A percentile compares a stretch with the other conserved stretches of the same genome.
phyloP scores from a whole-genome alignment of 169 alveolate genomes.

The Theileria equi region DNA sequence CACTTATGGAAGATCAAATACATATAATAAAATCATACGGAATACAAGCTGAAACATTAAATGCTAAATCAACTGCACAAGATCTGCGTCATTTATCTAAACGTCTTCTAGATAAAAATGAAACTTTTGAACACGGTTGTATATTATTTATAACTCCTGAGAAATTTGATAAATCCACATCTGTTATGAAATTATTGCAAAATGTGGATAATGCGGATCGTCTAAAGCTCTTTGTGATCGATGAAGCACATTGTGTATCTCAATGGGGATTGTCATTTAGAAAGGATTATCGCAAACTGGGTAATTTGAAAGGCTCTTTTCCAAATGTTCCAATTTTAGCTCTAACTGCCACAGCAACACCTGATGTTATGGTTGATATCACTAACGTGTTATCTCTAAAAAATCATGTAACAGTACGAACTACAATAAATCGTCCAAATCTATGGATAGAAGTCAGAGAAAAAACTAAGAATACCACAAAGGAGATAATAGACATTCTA shows the following conservation, averaged over 20 bases:
- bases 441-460: conserved; percentile 82
- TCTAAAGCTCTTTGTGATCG: conserved; percentile 81
- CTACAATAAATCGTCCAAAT: conserved; percentile 75
- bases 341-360: conserved; percentile 97
- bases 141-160: conserved; percentile 82
- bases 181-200: conserved; percentile 56
- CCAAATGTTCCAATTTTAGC: conserved; percentile 93
- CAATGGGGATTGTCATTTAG: conserved; percentile 90
- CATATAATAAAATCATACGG: conserved; percentile 80
- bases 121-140: conserved; percentile 53
- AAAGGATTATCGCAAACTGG: conserved; percentile 85
- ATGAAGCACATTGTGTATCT: conserved; percentile 89
- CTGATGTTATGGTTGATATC: conserved; percentile 90
- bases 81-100: conserved; percentile 45
- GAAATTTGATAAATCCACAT: conserved; percentile 71
- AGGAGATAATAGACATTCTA: conserved; percentile 64
- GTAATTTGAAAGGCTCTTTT: conserved; percentile 77
- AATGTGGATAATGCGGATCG: conserved; percentile 67
- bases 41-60: conserved; percentile 70
- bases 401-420: conserved; percentile 59
- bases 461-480: conserved; percentile 40
- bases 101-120: conserved; percentile 13
- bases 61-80: conserved; percentile 52
- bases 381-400: conserved; percentile 79
- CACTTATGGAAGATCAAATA: conserved; percentile 92